A percentile compares a stretch with the other conserved stretches of the same genome.
phyloP scores from a whole-genome alignment of 2,329 filamentous ascomycete genomes.

The Dothideomycetes sp. region DNA sequence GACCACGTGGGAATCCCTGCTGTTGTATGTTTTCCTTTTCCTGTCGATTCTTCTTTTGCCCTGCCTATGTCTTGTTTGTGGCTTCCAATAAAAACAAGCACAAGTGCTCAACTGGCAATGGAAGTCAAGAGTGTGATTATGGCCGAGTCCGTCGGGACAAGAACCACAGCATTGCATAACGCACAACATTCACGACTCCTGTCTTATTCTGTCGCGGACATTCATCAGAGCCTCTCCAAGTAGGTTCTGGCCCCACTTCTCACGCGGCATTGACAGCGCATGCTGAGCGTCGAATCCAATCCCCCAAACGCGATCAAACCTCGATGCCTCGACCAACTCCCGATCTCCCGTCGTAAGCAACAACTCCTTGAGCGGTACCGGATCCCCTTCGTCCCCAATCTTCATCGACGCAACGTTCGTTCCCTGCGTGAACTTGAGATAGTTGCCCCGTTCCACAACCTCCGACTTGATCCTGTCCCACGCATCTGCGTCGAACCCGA shows the following conservation, averaged over 20 bases:
- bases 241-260: slow-evolving; percentile 52
- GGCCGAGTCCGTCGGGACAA: no score
- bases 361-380: slow-evolving; percentile 1
- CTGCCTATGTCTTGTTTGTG: no score
- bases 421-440: slow-evolving; percentile 10
- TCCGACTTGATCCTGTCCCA: slow-evolving; percentile 4
- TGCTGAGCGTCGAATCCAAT: slow-evolving; percentile 9
- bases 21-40: no score
- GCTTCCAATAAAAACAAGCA: no score
- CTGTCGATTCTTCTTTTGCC: no score
- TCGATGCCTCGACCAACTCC: slow-evolving; percentile 11
- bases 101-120: no score
- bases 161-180: no score
- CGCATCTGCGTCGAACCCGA: slow-evolving; percentile 5
- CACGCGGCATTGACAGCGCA: slow-evolving; percentile 18
- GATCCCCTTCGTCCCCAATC: neutral
- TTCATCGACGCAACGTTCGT: slow-evolving; percentile 4
- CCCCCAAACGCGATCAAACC: slow-evolving; percentile 12
- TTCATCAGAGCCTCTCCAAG: slow-evolving; percentile 52
- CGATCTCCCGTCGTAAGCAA: slow-evolving; percentile 10
- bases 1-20: no score
- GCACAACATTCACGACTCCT: no score
- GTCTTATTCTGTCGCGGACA: slow-evolving; percentile 42
- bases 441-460: slow-evolving; percentile 10
- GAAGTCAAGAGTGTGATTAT: no score